Conservation (phyloP, 2,329 filamentous ascomycete genomes). For the Bertia moriformis region DNA sequence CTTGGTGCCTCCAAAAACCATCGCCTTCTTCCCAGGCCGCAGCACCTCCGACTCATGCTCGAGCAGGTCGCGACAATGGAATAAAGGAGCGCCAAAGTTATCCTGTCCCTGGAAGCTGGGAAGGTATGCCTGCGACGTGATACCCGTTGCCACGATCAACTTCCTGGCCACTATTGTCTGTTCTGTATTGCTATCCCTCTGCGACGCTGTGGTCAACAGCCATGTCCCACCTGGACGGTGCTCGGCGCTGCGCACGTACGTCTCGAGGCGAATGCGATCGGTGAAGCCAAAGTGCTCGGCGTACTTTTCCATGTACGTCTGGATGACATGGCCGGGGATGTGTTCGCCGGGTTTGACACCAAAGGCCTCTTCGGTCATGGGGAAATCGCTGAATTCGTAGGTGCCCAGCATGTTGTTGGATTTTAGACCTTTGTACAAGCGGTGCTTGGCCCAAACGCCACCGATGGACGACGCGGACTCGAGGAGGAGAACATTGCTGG, state of each 20-base stretch:
- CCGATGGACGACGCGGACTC: slow-evolving; percentile 44
- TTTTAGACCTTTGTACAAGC: slow-evolving; percentile 55
- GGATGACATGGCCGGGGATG: slow-evolving; percentile 28
- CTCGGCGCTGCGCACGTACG: slow-evolving; percentile 25
- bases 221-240: slow-evolving; percentile 25
- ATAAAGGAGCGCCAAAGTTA: slow-evolving; percentile 27
- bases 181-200: slow-evolving; percentile 5
- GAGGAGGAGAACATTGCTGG: slow-evolving; percentile 37
- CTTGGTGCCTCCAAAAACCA: slow-evolving; percentile 49
- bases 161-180: slow-evolving; percentile 20
- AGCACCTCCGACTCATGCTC: slow-evolving; percentile 21
- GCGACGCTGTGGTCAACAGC: slow-evolving; percentile 16
- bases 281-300: slow-evolving; percentile 25
- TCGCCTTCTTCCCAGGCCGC: slow-evolving; percentile 23
- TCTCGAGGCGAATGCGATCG: slow-evolving; percentile 21
- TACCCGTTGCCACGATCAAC: slow-evolving; percentile 37
- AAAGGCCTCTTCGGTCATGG: slow-evolving; percentile 43
- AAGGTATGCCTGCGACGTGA: slow-evolving; percentile 33
- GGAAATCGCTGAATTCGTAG: slow-evolving; percentile 62
- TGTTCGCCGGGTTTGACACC: slow-evolving; percentile 27
- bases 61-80: slow-evolving; percentile 31
- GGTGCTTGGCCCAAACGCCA: slow-evolving; percentile 55
- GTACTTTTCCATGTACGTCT: slow-evolving; percentile 30
- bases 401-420: slow-evolving; percentile 63
- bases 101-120: slow-evolving; percentile 30